Conservation (phyloP, 768 basidiomycete genomes). For the Mycena galopus region DNA sequence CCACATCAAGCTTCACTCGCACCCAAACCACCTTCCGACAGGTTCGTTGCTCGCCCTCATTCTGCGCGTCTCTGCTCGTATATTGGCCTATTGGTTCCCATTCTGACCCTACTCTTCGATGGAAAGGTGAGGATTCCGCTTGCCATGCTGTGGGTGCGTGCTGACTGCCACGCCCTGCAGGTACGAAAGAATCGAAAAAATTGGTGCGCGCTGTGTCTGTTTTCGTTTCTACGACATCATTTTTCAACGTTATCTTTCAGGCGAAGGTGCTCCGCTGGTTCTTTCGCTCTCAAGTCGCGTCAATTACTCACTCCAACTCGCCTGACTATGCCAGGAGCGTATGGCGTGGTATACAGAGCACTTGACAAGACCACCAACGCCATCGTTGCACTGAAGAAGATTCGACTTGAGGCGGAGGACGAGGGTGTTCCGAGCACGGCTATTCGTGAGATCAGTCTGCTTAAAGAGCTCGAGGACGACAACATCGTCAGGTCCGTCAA, state of each 20-base stretch:
- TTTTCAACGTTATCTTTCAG: conserved; percentile 43
- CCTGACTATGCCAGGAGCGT: conserved; percentile 77
- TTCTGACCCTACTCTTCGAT: conserved; percentile 42
- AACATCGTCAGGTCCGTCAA: conserved; percentile 88
- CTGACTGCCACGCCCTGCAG: conserved; percentile 56
- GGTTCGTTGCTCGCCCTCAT: not conserved
- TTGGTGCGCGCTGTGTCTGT: conserved; percentile 75
- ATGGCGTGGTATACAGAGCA: conserved; percentile 99
- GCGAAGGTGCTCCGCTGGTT: conserved; percentile 54
- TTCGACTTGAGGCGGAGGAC: conserved; percentile 97
- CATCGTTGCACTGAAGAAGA: conserved; percentile 98
- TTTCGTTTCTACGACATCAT: conserved; percentile 35
- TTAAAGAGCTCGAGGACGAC: conserved; percentile 97
- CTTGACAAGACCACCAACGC: conserved; percentile 81
- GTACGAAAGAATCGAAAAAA: conserved; percentile 98
- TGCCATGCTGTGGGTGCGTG: not conserved
- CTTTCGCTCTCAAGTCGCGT: conserved; percentile 31
- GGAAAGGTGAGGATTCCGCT: conserved; percentile 57
- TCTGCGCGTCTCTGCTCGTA: conserved; percentile 6
- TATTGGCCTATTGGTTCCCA: not conserved
- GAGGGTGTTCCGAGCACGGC: conserved; percentile 99
- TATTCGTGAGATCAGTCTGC: conserved; percentile 96
- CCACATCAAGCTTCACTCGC: conserved; percentile 9
- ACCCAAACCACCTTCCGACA: conserved; percentile 22
- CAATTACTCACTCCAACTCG: conserved; percentile 24